These are phyloP conservation scores for Botrytis deweyae DNA, from an alignment of 2,329 filamentous ascomycete species.

Conservation along the genomic window DNA sequence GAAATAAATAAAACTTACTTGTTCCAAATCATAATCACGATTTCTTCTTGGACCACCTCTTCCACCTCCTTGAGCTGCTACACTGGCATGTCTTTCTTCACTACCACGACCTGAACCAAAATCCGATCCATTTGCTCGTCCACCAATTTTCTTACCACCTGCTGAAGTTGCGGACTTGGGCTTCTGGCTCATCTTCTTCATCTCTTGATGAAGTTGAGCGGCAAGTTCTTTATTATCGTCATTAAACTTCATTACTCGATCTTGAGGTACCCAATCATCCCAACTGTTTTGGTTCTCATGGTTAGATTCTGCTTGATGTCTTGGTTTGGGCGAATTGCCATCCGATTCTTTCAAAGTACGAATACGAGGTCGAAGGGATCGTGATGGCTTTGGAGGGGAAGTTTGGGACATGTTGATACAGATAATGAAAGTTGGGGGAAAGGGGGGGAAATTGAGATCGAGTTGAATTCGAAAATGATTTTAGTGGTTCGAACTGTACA, in stretches of 20 bases:
- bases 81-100: conserved; percentile 69
- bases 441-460: background rate
- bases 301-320: conserved; percentile 7
- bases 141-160: conserved; percentile 57
- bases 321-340: background rate
- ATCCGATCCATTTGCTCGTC: conserved; percentile 53
- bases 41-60: conserved; percentile 68
- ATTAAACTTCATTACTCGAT: conserved; percentile 89
- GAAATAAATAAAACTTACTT: conserved; percentile 64
- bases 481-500: background rate
- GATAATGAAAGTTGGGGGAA: background rate
- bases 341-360: background rate
- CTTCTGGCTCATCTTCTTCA: conserved; percentile 47
- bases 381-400: background rate
- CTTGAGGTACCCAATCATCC: conserved; percentile 97
- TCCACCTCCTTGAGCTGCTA: conserved; percentile 53
- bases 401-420: background rate
- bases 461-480: background rate
- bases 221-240: conserved; percentile 94
- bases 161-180: conserved; percentile 51
- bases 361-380: background rate
- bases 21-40: conserved; percentile 79
- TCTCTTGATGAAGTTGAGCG: conserved; percentile 66
- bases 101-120: conserved; percentile 68
- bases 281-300: conserved; percentile 47